Base-by-base conservation (phyloP, 2,329 filamentous ascomycete species). In the Fusarium continuum region DNA sequence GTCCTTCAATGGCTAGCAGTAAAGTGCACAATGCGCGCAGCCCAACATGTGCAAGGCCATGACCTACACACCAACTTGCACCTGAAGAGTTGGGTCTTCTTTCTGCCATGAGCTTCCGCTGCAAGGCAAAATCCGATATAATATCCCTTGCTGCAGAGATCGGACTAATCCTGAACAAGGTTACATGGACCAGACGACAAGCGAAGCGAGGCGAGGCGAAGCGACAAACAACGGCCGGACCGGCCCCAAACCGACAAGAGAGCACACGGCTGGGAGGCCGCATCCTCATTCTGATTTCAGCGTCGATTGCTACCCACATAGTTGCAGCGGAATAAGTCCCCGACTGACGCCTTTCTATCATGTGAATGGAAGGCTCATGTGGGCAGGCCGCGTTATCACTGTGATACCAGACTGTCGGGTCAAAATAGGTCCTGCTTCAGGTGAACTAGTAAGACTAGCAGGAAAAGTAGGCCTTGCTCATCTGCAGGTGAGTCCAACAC, bases 331-430 rank as follows among this genome's bases (percentile, higher is more conserved):
- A 41, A 57, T 11, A 28, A 43, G 54, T 67, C 64, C 68, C 70
- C 67, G 65, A 40, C 40, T 48, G 23, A 39, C 53, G 49, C 36
- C 58, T 59, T 38, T 56, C 48, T 59, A 51, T 71, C 70, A 72
- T 71, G 70, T 71, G 70, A 69, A 67, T 62, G 43, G 56, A 60
- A 55, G 48, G 63, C 61, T 57, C 48, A 55, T 70, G 59, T 62
- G 67, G 64, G 41, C 55, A 34, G 17, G 31, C 49, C 40, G 48
- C 56, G 62, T 25, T 55, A 62, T 62, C 61, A 66, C 51, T 45
- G 62, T 55, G 56, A 65, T 68, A 70, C 71, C 71, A 61, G 25
- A 59, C 67, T 62, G 65, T 68, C 64, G 71, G 71, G 66, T 67
- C 55, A 43, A 59, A 40, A n/a, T n/a, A n/a, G n/a, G n/a, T n/a